Percentiles rank a stretch among this genome's conserved stretches.
Conservation (phyloP, 805 yeast genomes). For the Lipomyces starkeyi region DNA sequence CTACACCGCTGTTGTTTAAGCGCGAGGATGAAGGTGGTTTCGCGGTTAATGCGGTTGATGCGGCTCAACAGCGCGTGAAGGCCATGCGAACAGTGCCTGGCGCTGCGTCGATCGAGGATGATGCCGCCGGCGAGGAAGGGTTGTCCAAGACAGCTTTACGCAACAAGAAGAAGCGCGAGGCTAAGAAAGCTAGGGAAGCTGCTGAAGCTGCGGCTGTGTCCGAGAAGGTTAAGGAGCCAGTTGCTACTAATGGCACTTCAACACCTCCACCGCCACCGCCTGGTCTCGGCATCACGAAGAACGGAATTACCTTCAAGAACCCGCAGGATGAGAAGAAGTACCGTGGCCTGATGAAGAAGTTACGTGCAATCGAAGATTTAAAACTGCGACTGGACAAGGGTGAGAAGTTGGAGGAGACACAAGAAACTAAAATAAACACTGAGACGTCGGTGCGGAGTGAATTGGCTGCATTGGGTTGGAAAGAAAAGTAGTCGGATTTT, state of each 20-base stretch:
- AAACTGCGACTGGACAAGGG: conserved; percentile 84
- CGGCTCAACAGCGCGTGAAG: conserved; percentile 34
- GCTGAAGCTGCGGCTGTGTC: conserved; percentile 24
- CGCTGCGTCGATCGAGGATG: conserved; percentile 45
- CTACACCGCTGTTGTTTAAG: conserved; percentile 44
- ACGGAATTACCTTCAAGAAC: conserved; percentile 25
- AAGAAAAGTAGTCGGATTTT: conserved; percentile 41
- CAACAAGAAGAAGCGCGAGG: conserved; percentile 77
- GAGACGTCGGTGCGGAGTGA: conserved; percentile 82
- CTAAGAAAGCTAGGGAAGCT: conserved; percentile 44
- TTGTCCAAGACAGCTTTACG: conserved; percentile 71
- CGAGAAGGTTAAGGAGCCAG: conserved; percentile 25
- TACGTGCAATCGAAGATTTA: conserved; percentile 91
- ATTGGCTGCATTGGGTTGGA: conserved; percentile 77
- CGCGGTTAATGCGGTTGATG: conserved; percentile 31
- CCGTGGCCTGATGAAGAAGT: conserved; percentile 86
- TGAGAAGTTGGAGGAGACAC: conserved; percentile 90
- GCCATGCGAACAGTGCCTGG: conserved; percentile 43
- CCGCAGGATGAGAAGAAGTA: conserved; percentile 87
- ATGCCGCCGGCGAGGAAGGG: conserved; percentile 61
- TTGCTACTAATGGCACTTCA: conserved; percentile 50
- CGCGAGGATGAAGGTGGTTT: conserved; percentile 40
- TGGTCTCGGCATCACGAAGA: conserved; percentile 16
- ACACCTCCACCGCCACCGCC: conserved; percentile 61
- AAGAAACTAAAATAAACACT: conserved; percentile 83